A percentile compares a stretch with the other conserved stretches of the same genome.
phyloP scores from a whole-genome alignment of 345 rosid species.

The Eucalyptus coolabah region DNA sequence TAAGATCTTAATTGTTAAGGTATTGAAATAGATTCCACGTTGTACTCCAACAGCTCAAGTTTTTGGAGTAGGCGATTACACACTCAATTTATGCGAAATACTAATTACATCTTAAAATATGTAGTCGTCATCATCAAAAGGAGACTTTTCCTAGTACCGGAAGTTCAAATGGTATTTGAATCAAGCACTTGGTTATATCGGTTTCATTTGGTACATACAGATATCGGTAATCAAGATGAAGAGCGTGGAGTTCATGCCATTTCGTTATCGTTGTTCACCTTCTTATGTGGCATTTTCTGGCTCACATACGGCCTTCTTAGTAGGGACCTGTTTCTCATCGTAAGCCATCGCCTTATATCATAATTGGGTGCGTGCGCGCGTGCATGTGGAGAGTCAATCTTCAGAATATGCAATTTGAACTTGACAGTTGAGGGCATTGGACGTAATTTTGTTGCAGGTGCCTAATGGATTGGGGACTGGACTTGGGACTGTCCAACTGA shows the following conservation, averaged over 20 bases:
- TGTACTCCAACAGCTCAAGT: neutral
- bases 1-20: neutral
- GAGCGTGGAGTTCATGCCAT: conserved; percentile 35
- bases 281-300: conserved; percentile 28
- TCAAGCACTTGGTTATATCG: neutral
- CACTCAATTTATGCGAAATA: neutral
- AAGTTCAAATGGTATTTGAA: neutral
- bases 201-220: neutral
- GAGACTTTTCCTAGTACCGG: neutral
- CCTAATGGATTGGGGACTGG: conserved; percentile 24
- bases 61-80: neutral
- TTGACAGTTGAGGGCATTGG: neutral
- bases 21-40: neutral
- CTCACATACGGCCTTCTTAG: conserved; percentile 20
- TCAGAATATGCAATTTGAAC: neutral
- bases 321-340: conserved; percentile 17
- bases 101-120: neutral
- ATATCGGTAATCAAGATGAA: conserved; percentile 21
- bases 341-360: conserved; percentile 1
- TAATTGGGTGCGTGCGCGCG: neutral
- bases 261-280: conserved; percentile 21
- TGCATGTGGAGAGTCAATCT: neutral
- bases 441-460: neutral
- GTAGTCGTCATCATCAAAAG: neutral
- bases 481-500: conserved; percentile 14